Base-by-base conservation (phyloP, 768 basidiomycete genomes). In the Lactifluus subvellereus region DNA sequence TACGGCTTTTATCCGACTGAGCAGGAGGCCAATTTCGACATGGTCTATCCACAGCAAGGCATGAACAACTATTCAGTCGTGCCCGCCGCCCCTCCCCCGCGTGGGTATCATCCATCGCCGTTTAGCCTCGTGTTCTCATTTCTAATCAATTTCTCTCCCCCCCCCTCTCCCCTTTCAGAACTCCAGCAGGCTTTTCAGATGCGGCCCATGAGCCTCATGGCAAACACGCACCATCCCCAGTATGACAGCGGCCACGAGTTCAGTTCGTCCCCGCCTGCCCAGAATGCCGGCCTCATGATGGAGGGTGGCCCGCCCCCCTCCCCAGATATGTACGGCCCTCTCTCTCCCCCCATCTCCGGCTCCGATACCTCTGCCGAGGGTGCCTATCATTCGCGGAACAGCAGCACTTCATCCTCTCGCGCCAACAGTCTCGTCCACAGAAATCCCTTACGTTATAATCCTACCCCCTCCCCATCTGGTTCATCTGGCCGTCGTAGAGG, bases 281-380 rank as follows among this genome's bases (percentile, higher is more conserved):
- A 67, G 60, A 66, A 51, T 53, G 58, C 67, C 22, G 60, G 60
- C 52, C 60, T 67, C 55, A 53, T 64, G 54, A 61, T 67, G 42
- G 58, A 68, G 4, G 35, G 58, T 61, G 67, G 76, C 65, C 74
- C 89, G 69, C 87, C 90, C 72, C 86, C 89, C 72, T 85, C 85
- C 66, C 84, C 88, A 75, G 82, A 86, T 77, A 82, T 88, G 77
- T 91, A 91, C 76, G 88, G 89, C 78, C 86, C 89, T 73, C 78
- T 91, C 70, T 90, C 89, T 60, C 90, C 90, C 73, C 88, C 87
- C 77, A 80, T 90, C 72, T 91, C 89, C 79, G 89, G 89, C 78
- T 91, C 90, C 77, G 90, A 92, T 77, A 89, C 88, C 73, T 91
- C 90, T 72, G 88, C 80, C 69, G 89, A 91, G 82, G 88, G 87